phyloP scores from a whole-genome alignment of 2,329 filamentous ascomycete species.

The Hymenotorrendiella dingleyae region DNA sequence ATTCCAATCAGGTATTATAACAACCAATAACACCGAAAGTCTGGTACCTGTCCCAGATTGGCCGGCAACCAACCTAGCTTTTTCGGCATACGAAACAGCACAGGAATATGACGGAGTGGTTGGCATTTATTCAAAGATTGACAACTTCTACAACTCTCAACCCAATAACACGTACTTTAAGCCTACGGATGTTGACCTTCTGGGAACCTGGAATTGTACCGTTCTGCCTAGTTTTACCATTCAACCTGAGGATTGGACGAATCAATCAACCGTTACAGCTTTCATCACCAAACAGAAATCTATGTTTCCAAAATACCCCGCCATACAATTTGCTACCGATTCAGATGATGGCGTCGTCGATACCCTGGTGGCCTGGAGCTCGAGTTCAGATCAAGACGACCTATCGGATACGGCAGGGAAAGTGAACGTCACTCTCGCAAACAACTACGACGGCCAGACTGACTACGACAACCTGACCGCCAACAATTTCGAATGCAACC shows the following conservation, averaged over 20 bases:
- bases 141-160: background rate
- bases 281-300: rapidly evolving
- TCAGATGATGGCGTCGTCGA: too few relatives aligned
- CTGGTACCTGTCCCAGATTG: too few relatives aligned
- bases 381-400: background rate
- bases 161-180: background rate
- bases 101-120: background rate
- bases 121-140: background rate
- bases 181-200: background rate
- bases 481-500: too few relatives aligned
- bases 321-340: background rate
- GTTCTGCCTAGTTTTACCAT: too few relatives aligned
- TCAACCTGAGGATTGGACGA: too few relatives aligned
- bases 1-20: background rate
- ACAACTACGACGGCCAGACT: too few relatives aligned
- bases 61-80: too few relatives aligned
- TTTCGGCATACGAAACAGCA: background rate
- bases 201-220: background rate
- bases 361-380: background rate
- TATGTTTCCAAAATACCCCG: background rate
- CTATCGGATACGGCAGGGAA: background rate
- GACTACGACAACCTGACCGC: too few relatives aligned
- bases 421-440: background rate
- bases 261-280: too few relatives aligned
- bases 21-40: too few relatives aligned